These are phyloP conservation scores for Fusarium palustre DNA, from an alignment of 2,329 filamentous ascomycete genomes.

Conservation along the genomic window DNA sequence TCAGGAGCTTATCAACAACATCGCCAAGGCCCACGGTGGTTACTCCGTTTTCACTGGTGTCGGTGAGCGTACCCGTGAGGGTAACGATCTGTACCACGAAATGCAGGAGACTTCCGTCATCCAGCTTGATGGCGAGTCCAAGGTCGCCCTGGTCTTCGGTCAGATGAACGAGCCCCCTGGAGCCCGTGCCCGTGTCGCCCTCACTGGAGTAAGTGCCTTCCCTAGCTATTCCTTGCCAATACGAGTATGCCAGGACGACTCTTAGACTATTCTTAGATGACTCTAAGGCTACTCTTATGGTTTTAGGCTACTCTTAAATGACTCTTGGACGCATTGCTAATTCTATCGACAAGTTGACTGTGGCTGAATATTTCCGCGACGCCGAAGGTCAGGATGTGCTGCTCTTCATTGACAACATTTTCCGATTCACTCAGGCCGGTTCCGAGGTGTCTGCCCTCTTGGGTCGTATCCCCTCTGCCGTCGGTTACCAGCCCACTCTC, in stretches of 20 bases:
- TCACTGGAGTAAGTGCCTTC: no score
- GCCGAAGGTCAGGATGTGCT: conserved; percentile 91
- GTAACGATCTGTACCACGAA: conserved; percentile 99
- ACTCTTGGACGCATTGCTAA: no score
- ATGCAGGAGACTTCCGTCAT: conserved; percentile 99
- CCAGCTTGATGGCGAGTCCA: conserved; percentile 98
- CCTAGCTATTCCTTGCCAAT: no score
- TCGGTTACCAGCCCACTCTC: conserved; percentile 99
- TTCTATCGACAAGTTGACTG: no score
- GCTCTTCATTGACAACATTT: conserved; percentile 99
- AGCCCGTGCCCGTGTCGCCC: conserved; percentile 99
- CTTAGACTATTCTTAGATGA: no score
- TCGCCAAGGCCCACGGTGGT: conserved; percentile 99
- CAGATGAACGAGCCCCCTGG: conserved; percentile 99
- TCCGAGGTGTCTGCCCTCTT: conserved; percentile 99
- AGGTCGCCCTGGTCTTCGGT: conserved; percentile 99
- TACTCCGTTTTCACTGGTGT: conserved; percentile 99
- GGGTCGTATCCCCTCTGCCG: conserved; percentile 99
- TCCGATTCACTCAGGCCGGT: conserved; percentile 99
- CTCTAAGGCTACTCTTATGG: no score
- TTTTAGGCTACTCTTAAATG: no score
- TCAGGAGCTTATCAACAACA: conserved; percentile 99
- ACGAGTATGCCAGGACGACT: no score
- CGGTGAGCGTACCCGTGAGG: conserved; percentile 99
- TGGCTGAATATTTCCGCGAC: conserved; percentile 86